phyloP scores from a whole-genome alignment of 2,329 filamentous ascomycete genomes.

The Trichoderma sp. region DNA sequence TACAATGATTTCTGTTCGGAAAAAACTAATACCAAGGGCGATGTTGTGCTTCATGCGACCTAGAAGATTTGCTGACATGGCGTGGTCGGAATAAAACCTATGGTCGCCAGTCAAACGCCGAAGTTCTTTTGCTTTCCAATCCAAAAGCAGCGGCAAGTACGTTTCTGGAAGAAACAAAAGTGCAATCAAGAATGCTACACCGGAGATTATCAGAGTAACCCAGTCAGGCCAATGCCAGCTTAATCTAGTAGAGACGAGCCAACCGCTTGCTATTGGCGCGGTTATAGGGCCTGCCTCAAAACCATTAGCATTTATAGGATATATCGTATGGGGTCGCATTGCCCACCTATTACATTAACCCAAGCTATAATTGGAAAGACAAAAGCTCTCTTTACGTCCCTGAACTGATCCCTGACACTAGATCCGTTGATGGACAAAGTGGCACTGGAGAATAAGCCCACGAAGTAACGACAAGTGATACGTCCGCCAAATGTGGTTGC shows the following conservation, averaged over 20 bases:
- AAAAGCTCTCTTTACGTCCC: slow-evolving; percentile 45
- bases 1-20: slow-evolving; percentile 34
- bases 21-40: background rate
- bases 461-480: slow-evolving; percentile 47
- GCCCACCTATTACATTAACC: slow-evolving; percentile 33
- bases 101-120: background rate
- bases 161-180: background rate
- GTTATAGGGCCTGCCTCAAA: background rate
- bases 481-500: slow-evolving; percentile 45
- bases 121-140: background rate
- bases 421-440: slow-evolving; percentile 39
- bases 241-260: background rate
- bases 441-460: slow-evolving; percentile 41
- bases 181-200: background rate
- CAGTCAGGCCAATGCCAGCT: background rate
- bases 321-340: too few relatives aligned
- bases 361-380: slow-evolving; percentile 50
- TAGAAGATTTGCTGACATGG: background rate
- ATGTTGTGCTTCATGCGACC: background rate
- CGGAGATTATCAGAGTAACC: background rate
- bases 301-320: background rate
- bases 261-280: background rate
- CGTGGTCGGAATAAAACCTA: background rate
- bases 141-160: background rate
- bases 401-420: slow-evolving; percentile 47